Evolutionary conservation across 177 flowering plant species (phyloP).

Genomic region (Vitis hybrid): DNA sequence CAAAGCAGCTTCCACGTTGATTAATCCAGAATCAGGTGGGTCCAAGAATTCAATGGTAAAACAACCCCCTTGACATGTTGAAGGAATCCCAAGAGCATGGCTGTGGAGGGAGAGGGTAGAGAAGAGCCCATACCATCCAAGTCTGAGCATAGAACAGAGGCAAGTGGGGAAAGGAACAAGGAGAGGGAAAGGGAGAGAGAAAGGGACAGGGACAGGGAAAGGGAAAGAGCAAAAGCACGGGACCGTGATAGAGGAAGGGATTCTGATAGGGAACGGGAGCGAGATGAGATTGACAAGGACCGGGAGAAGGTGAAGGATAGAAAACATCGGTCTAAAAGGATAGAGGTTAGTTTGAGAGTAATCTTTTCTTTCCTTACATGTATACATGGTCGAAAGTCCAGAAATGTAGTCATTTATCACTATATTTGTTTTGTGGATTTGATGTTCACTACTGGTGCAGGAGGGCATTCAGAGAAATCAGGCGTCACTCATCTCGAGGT

Average conservation of each 20-base stretch:
- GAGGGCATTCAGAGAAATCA: conserved; percentile 72
- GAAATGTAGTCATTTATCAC: neutral
- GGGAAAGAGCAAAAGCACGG: conserved; percentile 50
- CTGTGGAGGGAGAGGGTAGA: conserved; percentile 45
- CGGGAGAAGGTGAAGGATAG: conserved; percentile 62
- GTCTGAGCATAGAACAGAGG: conserved; percentile 49
- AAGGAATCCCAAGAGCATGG: conserved; percentile 46
- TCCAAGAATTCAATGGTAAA: conserved; percentile 41
- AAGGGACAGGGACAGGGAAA: conserved; percentile 34
- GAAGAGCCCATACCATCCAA: conserved; percentile 45
- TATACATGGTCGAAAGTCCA: neutral
- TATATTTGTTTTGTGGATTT: neutral
- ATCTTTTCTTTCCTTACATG: neutral
- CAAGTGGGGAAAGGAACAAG: conserved; percentile 44
- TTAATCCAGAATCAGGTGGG: conserved; percentile 39
- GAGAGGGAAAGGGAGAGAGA: conserved; percentile 5
- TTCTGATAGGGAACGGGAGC: conserved; percentile 66
- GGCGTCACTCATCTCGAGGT: conserved; percentile 81
- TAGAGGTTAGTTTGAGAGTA: conserved; percentile 30
- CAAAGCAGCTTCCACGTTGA: conserved; percentile 24
- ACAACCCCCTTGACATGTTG: conserved; percentile 43
- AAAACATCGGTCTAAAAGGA: conserved; percentile 74
- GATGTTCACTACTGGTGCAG: conserved; percentile 17
- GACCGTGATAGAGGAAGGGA: conserved; percentile 70
- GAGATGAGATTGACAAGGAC: conserved; percentile 64